Percentiles rank a stretch among this genome's conserved stretches.
phyloP scores from a whole-genome alignment of 2,329 filamentous ascomycete species.

The Cytospora schulzeri region DNA sequence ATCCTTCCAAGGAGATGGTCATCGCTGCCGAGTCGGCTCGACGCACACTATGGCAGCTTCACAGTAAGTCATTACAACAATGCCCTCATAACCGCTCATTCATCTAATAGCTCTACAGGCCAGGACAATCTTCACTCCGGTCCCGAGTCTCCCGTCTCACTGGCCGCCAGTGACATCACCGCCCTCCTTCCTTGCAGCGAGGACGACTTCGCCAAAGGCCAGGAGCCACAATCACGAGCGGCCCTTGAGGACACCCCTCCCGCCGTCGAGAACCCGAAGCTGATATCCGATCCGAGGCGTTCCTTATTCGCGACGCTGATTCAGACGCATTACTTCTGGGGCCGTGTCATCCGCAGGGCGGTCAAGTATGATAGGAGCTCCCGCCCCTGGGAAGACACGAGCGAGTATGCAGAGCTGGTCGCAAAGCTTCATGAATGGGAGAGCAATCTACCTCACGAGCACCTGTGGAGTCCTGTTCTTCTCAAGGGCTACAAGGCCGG shows the following conservation, averaged over 20 bases:
- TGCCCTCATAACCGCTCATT: neutral
- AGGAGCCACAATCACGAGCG: slow-evolving; percentile 51
- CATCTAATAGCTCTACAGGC: slow-evolving; percentile 34
- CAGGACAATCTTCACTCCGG: slow-evolving; percentile 61
- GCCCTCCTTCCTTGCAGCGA: slow-evolving; percentile 56
- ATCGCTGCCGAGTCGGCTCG: slow-evolving; percentile 58
- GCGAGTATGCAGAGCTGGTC: slow-evolving; percentile 50
- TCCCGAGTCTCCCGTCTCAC: slow-evolving; percentile 52
- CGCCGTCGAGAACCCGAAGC: slow-evolving; percentile 47
- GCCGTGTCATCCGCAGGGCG: slow-evolving; percentile 51
- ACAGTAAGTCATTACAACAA: slow-evolving; percentile 42
- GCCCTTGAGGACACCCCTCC: slow-evolving; percentile 57
- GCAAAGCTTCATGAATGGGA: slow-evolving; percentile 52
- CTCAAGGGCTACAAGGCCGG: slow-evolving; percentile 50
- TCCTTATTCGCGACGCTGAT: slow-evolving; percentile 59
- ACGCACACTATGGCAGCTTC: slow-evolving; percentile 61
- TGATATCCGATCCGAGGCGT: slow-evolving; percentile 46
- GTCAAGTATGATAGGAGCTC: slow-evolving; percentile 47
- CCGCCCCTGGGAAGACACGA: slow-evolving; percentile 50
- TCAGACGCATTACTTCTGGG: slow-evolving; percentile 59
- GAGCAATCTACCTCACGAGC: slow-evolving; percentile 47
- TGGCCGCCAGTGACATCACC: slow-evolving; percentile 56
- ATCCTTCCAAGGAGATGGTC: slow-evolving; percentile 47
- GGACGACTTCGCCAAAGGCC: slow-evolving; percentile 51
- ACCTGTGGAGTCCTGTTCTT: slow-evolving; percentile 48